These are phyloP conservation scores for Juglanconis oblonga DNA, from an alignment of 2,329 filamentous ascomycete genomes.

Conservation along the genomic window DNA sequence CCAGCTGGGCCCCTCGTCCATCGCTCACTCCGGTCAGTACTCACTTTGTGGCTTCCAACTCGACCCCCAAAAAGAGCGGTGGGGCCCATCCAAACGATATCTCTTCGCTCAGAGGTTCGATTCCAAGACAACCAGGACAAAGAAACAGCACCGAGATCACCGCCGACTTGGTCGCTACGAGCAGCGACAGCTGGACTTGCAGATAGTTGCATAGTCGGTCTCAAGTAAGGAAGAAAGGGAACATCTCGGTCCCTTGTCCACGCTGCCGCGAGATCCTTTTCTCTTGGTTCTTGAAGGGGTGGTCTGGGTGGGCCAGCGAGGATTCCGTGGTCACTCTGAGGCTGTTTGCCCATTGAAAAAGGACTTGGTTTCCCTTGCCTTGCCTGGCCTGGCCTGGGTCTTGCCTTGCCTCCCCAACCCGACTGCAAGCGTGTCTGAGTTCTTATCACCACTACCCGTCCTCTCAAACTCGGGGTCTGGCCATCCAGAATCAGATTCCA, in stretches of 20 bases:
- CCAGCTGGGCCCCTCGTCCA: constrained; percentile 14
- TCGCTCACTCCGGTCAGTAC: constrained; percentile 31
- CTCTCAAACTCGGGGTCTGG: constrained; percentile 5
- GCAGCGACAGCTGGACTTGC: constrained; percentile 33
- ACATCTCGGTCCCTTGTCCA: constrained; percentile 36
- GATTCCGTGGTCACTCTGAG: constrained; percentile 28
- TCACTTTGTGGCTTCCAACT: constrained; percentile 40
- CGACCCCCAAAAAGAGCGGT: constrained; percentile 46
- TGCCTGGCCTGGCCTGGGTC: constrained; percentile 7
- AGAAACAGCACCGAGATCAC: constrained; percentile 44
- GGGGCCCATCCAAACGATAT: constrained; percentile 45
- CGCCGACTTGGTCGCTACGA: constrained; percentile 22
- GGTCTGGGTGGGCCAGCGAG: constrained; percentile 28
- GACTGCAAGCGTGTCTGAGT: constrained; percentile 35
- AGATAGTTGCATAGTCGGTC: constrained; percentile 37
- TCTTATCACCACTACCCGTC: constrained; percentile 20
- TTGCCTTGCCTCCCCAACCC: constrained; percentile 20
- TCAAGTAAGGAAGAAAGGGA: constrained; percentile 35
- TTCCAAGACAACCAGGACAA: constrained; percentile 50
- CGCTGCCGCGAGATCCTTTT: constrained; percentile 24
- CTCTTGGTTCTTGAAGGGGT: constrained; percentile 3
- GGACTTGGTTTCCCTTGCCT: constrained; percentile 29
- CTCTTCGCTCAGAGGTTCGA: constrained; percentile 40
- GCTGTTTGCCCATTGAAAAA: constrained; percentile 38
- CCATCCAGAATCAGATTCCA: constrained; percentile 22